Base-by-base conservation (phyloP, 2,329 filamentous ascomycete genomes). In the Colletotrichum kahawae region DNA sequence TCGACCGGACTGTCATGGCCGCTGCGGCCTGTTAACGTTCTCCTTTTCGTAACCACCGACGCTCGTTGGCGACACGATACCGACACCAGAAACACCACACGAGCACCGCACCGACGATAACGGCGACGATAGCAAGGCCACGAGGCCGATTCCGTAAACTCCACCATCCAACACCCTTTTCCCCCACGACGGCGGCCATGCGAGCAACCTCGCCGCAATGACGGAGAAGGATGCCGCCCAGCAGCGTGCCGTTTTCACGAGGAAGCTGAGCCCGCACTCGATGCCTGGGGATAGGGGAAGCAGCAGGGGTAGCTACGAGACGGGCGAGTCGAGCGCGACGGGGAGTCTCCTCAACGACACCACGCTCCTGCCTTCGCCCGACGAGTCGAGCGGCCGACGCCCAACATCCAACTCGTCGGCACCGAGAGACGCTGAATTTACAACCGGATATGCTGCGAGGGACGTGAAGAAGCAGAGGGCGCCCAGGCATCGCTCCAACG, bases 401-500 rank as follows among this genome's bases (percentile, higher is more conserved):
- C 38, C 75, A 14, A 34, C 31, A 43, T 63, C 60, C 29, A 63
- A 63, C 57, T 57, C 63, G 5, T 74, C 71, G n/a, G 66, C 27
- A 18, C 74, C 56, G 14, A 68, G 79, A 79, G 68, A 74, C 66
- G 16, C 77, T 77, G 60, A 80, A 76, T 43, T 77, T 70, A 70
- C 80, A 78, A 74, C 54, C 43, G 74, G 70, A 67, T 33, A 51
- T 59, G 36, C 27, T 24, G 74, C 24, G 77, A 80, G 34, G 76
- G 77, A 68, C 77, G 78, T 66, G 80, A 77, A 13, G 62, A 75
- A 62, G 63, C 72, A 75, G 76, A 72, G 70, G 74, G 70, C 68
- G 56, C 83, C 87, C 68, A 89, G 86, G 78, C 82, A 85, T 34
- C 85, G 88, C 18, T 83, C 88, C 7, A 86, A 84, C 76, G 87